Evolutionary conservation across 441 rosid genomes (phyloP), one percentile per base, ranked within the genome.

Genomic region (Rhodomyrtus psidioides): DNA sequence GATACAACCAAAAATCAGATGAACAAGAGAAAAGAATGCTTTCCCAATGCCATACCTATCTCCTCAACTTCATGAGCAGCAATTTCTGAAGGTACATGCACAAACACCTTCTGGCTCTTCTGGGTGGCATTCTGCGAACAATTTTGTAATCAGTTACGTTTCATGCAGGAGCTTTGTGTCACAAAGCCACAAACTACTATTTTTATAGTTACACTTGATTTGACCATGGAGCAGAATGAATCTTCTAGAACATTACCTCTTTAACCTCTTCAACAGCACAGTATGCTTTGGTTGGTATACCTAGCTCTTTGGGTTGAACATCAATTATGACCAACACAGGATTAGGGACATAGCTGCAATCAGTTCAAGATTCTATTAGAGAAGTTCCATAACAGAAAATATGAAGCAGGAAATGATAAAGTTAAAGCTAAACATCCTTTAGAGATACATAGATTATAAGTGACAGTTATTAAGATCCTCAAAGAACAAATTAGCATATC

Each of bases 1-100:
- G 83, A 16, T 70, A 19, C 79, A 9, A 34, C 79, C 79, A 34
- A 34, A 70, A 34, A 65, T 9, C 26, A 34, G 76, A 70, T 70
- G 49, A 39, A 39, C n/a, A 70, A 21, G 55, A 55, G 76, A 85
- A 83, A 70, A 81, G 17, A 55, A 44, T 59, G 53, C 81, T 53
- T 46, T 54, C 54, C 23, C 28, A 76, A 76, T 55, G 15, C 59
- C 93, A 87, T 92, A 92, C 98, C 98, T 58, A 96, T 96, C 91
- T 96, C 96, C 93, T 95, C 98, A 21, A 95, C 97, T 87, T 96
- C 97, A 86, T 96, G 98, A 85, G 98, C 95, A 87, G 95, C 95
- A 88, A 95, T 96, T 91, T 97, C 98, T 59, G 98, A 95, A 39
- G 93, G 92, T 55, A 96, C 98, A 6, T 95, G 98, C 60, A 96